Evolutionary conservation across 2,329 filamentous ascomycete genomes (phyloP).

Genomic region (Calonectria fujianensis): DNA sequence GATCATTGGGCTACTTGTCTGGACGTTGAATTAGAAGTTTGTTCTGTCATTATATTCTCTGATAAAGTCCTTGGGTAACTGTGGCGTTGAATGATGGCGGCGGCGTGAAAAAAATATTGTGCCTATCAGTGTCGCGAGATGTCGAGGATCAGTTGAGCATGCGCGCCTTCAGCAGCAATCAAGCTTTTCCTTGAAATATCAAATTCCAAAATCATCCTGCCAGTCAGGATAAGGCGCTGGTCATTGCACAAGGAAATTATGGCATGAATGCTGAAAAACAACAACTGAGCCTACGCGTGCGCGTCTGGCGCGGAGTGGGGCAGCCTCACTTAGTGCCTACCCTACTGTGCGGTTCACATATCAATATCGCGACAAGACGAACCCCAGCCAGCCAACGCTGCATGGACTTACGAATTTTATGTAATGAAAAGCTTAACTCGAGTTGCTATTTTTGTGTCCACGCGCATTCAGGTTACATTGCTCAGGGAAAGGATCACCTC

Average conservation of each 20-base stretch:
- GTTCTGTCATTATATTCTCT: too few relatives aligned
- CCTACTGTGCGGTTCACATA: not conserved
- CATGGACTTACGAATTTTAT: not conserved
- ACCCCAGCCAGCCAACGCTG: not conserved
- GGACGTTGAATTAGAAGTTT: too few relatives aligned
- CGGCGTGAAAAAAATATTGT: too few relatives aligned
- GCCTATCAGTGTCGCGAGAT: too few relatives aligned
- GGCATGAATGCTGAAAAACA: not conserved
- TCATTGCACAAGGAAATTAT: not conserved
- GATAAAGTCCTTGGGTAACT: too few relatives aligned
- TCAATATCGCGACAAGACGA: not conserved
- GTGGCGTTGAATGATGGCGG: too few relatives aligned
- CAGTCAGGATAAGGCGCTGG: not conserved
- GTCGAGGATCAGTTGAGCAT: too few relatives aligned
- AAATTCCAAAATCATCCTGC: too few relatives aligned
- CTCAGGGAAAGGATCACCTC: not conserved
- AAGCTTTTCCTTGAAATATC: too few relatives aligned
- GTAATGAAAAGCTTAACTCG: not conserved
- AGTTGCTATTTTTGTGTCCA: rapidly evolving
- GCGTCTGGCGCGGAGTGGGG: not conserved
- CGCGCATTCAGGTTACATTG: not conserved
- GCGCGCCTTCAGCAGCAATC: too few relatives aligned
- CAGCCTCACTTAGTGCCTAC: not conserved
- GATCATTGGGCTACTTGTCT: too few relatives aligned
- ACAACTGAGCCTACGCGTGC: not conserved